Conservation (phyloP, 768 basidiomycete species). For the Lenzites betulinus region DNA sequence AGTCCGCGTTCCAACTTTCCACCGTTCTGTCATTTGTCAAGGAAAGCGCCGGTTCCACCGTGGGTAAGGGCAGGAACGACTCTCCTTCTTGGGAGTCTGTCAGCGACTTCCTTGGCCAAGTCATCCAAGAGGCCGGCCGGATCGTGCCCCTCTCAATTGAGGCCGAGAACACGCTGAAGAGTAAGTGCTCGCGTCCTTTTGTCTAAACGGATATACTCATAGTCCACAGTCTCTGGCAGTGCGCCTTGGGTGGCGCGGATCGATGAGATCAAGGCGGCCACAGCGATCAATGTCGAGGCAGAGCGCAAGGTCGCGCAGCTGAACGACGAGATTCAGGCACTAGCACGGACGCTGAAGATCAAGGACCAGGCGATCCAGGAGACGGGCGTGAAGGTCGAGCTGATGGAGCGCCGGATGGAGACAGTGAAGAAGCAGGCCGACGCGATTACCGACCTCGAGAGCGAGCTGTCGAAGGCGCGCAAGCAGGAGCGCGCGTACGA, state of each 20-base stretch:
- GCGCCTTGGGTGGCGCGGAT: slow-evolving; percentile 88
- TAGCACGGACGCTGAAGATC: slow-evolving; percentile 80
- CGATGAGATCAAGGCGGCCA: slow-evolving; percentile 77
- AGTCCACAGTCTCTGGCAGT: slow-evolving; percentile 59
- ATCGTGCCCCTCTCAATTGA: slow-evolving; percentile 75
- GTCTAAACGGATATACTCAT: not conserved
- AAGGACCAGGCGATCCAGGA: slow-evolving; percentile 93
- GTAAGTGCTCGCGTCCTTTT: slow-evolving; percentile 46
- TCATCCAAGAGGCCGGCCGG: slow-evolving; percentile 70
- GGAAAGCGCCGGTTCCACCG: slow-evolving; percentile 71
- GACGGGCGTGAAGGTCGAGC: slow-evolving; percentile 86
- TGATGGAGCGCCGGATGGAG: slow-evolving; percentile 93
- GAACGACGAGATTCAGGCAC: slow-evolving; percentile 87
- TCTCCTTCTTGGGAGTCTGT: slow-evolving; percentile 79
- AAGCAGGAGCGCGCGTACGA: slow-evolving; percentile 91
- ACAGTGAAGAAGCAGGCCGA: slow-evolving; percentile 90
- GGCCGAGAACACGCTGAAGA: slow-evolving; percentile 72
- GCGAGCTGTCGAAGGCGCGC: slow-evolving; percentile 73
- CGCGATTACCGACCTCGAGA: slow-evolving; percentile 76
- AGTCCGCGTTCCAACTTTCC: slow-evolving; percentile 74
- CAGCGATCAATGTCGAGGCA: slow-evolving; percentile 88
- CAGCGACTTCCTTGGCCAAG: slow-evolving; percentile 62
- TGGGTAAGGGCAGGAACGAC: slow-evolving; percentile 66
- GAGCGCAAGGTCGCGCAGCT: slow-evolving; percentile 85
- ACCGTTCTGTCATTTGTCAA: slow-evolving; percentile 71